Evolutionary conservation across 805 yeast species (phyloP).

Genomic region (Schwanniomyces pseudopolymorphus): DNA sequence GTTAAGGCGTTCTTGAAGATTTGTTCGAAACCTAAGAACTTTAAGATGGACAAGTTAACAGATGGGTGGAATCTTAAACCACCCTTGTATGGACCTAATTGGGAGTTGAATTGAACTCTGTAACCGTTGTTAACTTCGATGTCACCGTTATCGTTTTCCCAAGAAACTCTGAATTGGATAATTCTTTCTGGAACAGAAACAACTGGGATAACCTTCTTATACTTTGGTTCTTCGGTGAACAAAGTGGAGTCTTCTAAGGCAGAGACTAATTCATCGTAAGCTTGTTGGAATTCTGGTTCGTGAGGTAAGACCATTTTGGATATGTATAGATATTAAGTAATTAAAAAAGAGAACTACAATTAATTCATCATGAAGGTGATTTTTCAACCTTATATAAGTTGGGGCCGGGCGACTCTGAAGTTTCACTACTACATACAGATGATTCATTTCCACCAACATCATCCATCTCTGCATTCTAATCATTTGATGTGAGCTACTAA

Average conservation of each 20-base stretch:
- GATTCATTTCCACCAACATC: neutral
- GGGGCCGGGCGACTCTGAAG: neutral
- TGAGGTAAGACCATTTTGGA: conserved; percentile 70
- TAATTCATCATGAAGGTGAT: neutral
- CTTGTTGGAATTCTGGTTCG: conserved; percentile 99
- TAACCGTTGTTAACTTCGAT: conserved; percentile 94
- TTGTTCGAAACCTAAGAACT: conserved; percentile 97
- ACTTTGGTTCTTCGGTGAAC: conserved; percentile 85
- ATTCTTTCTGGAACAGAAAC: conserved; percentile 94
- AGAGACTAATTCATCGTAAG: conserved; percentile 86
- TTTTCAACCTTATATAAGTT: neutral
- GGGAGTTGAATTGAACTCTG: conserved; percentile 98
- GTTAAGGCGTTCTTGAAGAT: conserved; percentile 97
- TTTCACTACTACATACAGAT: neutral
- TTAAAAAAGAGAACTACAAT: neutral
- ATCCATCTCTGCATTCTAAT: neutral
- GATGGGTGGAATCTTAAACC: conserved; percentile 98
- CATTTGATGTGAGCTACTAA: neutral
- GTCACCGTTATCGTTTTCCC: conserved; percentile 95
- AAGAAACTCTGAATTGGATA: conserved; percentile 93
- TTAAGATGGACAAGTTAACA: conserved; percentile 90
- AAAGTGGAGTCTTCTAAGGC: conserved; percentile 90
- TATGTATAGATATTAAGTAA: conserved; percentile 1
- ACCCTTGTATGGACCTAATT: conserved; percentile 98
- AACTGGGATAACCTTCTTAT: conserved; percentile 82